phyloP scores from a whole-genome alignment of 2,329 filamentous ascomycete species.

The Alternaria dauci region DNA sequence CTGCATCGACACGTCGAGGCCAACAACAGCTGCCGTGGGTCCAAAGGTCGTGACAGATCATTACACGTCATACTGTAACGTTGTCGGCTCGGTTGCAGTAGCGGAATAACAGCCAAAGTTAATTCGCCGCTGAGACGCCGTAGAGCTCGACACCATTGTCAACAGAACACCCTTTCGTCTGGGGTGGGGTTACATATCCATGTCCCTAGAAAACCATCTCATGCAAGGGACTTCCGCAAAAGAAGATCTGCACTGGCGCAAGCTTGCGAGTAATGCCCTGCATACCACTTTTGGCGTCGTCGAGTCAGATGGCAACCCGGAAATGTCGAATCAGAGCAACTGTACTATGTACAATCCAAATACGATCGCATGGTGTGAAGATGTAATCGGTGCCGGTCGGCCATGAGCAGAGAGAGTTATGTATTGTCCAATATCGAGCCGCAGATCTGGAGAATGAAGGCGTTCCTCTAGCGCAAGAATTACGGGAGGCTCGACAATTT shows the following conservation, averaged over 20 bases:
- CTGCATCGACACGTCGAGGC: slow-evolving; percentile 12
- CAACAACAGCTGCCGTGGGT: slow-evolving; percentile 1
- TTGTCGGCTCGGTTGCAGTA: slow-evolving; percentile 15
- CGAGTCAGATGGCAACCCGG: not conserved
- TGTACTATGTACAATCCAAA: slow-evolving; percentile 8
- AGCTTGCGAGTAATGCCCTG: slow-evolving; percentile 3
- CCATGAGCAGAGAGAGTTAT: not conserved
- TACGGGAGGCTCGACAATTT: slow-evolving; percentile 3
- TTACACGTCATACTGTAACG: slow-evolving; percentile 14
- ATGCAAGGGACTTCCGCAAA: slow-evolving; percentile 1
- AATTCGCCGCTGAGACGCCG: slow-evolving; percentile 9
- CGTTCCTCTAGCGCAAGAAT: slow-evolving; percentile 9
- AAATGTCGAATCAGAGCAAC: not conserved
- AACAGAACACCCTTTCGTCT: not conserved
- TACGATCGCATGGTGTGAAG: not conserved
- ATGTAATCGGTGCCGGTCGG: not conserved
- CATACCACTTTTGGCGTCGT: not conserved
- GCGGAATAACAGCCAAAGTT: not conserved
- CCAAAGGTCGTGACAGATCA: not conserved
- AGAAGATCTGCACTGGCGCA: not conserved
- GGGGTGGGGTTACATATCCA: slow-evolving; percentile 7
- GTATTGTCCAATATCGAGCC: not conserved
- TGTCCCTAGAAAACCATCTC: not conserved
- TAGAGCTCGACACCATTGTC: slow-evolving; percentile 5
- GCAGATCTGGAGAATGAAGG: not conserved